phyloP scores from a whole-genome alignment of 2,329 filamentous ascomycete species.

The Aspergillus sp. region DNA sequence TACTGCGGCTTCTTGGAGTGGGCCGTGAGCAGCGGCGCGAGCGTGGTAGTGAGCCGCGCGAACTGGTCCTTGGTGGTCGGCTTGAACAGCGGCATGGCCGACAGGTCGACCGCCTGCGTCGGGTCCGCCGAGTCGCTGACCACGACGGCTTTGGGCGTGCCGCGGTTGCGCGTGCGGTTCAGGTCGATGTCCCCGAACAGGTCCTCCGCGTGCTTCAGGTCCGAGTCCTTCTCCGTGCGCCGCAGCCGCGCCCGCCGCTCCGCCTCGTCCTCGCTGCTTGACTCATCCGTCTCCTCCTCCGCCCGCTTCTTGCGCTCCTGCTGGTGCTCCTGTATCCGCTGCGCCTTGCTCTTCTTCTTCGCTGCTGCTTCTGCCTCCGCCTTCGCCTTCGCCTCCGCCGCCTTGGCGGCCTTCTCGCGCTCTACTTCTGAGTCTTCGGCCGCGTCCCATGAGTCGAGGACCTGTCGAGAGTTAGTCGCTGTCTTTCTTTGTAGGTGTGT shows the following conservation, averaged over 20 bases:
- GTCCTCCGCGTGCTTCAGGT: constrained; percentile 86
- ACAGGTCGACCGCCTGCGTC: constrained; percentile 76
- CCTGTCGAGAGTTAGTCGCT: constrained; percentile 50
- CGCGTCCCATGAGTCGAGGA: constrained; percentile 95
- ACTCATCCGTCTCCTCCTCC: constrained; percentile 56
- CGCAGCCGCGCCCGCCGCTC: constrained; percentile 71
- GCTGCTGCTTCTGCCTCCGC: constrained; percentile 84
- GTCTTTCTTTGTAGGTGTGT: not conserved
- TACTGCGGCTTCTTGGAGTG: constrained; percentile 91
- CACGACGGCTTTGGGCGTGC: constrained; percentile 64
- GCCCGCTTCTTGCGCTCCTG: constrained; percentile 61
- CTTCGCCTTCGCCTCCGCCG: constrained; percentile 80
- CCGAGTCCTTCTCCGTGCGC: constrained; percentile 79
- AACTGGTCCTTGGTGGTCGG: constrained; percentile 86
- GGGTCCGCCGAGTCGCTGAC: constrained; percentile 69
- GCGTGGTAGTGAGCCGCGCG: constrained; percentile 69
- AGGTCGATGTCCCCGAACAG: constrained; percentile 77
- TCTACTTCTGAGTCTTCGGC: constrained; percentile 96
- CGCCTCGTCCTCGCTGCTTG: constrained; percentile 70
- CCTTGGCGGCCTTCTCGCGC: constrained; percentile 90
- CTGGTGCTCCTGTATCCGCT: constrained; percentile 80
- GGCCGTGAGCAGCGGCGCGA: constrained; percentile 73
- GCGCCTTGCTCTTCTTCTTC: constrained; percentile 83
- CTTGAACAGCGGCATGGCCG: constrained; percentile 79
- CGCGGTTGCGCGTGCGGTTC: constrained; percentile 57